Evolutionary conservation across 2,329 filamentous ascomycete genomes (phyloP).

Genomic region (Rosellinia necatrix): DNA sequence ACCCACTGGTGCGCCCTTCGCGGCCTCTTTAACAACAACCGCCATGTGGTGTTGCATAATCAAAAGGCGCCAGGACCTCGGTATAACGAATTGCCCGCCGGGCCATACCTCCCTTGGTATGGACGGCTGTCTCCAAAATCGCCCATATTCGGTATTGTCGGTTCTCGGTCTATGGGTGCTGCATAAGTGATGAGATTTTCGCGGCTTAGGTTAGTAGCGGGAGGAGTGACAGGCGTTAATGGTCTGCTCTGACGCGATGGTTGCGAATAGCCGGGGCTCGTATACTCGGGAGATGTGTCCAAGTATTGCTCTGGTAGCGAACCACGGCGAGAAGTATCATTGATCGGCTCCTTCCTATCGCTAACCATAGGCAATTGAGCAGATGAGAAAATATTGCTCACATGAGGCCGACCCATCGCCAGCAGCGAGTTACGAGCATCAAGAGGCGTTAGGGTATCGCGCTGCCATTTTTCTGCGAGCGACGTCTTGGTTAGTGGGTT

Average conservation of each 20-base stretch:
- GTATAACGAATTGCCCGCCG: constrained; percentile 27
- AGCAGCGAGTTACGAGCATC: constrained; percentile 87
- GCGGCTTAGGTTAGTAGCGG: constrained; percentile 40
- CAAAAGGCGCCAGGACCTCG: constrained; percentile 25
- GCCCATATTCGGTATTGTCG: constrained; percentile 42
- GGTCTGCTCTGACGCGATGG: constrained; percentile 41
- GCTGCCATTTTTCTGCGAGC: constrained; percentile 71
- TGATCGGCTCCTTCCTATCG: constrained; percentile 40
- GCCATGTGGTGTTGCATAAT: background rate
- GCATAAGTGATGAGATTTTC: constrained; percentile 47
- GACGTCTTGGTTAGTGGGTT: constrained; percentile 10
- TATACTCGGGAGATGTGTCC: constrained; percentile 29
- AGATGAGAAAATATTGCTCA: constrained; percentile 49
- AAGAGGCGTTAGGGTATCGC: constrained; percentile 81
- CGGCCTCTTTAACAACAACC: background rate
- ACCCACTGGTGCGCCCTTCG: background rate
- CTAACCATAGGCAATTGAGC: constrained; percentile 46
- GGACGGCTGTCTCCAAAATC: constrained; percentile 21
- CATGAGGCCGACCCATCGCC: constrained; percentile 62
- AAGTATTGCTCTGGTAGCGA: constrained; percentile 43
- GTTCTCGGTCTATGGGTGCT: constrained; percentile 47
- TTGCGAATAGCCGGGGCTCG: constrained; percentile 31
- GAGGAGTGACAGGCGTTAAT: constrained; percentile 43
- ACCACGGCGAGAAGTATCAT: constrained; percentile 29
- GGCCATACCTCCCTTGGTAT: constrained; percentile 28